Conservation (phyloP, 768 basidiomycete species). For the Suillus clintonianus region DNA sequence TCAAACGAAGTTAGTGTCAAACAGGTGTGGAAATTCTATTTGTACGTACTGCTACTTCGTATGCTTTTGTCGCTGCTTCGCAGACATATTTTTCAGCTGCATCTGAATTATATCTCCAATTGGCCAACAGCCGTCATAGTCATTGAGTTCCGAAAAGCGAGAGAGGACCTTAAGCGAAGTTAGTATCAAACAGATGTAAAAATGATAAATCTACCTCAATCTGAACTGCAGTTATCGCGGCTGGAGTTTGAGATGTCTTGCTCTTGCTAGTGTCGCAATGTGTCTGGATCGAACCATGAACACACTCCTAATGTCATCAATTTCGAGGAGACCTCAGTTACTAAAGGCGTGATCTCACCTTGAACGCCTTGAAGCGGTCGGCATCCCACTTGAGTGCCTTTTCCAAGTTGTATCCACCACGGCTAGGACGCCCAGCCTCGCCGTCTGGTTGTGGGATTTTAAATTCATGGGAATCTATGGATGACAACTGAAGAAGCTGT, state of each 20-base stretch:
- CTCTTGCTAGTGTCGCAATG: too few relatives aligned
- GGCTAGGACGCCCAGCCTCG: slow-evolving; percentile 8
- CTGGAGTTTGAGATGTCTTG: too few relatives aligned
- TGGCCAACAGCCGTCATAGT: slow-evolving; percentile 2
- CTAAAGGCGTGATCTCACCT: neutral
- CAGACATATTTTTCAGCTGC: neutral
- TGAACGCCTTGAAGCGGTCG: neutral
- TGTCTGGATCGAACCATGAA: too few relatives aligned
- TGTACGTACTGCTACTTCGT: too few relatives aligned
- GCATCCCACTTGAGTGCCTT: slow-evolving; percentile 4
- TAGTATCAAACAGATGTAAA: too few relatives aligned
- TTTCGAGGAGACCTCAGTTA: neutral
- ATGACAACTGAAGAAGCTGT: neutral
- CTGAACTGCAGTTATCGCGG: too few relatives aligned
- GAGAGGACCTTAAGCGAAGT: too few relatives aligned
- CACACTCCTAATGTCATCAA: neutral
- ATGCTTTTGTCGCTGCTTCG: neutral
- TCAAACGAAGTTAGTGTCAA: too few relatives aligned
- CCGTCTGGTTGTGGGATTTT: slow-evolving; percentile 13
- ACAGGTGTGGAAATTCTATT: too few relatives aligned
- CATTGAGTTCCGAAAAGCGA: neutral
- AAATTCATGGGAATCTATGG: neutral
- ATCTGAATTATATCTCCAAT: slow-evolving; percentile 2
- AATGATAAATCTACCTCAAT: too few relatives aligned
- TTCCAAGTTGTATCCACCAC: slow-evolving; percentile 14